Conservation (phyloP, 495 filamentous ascomycete genomes). For the Podospora appendiculata region DNA sequence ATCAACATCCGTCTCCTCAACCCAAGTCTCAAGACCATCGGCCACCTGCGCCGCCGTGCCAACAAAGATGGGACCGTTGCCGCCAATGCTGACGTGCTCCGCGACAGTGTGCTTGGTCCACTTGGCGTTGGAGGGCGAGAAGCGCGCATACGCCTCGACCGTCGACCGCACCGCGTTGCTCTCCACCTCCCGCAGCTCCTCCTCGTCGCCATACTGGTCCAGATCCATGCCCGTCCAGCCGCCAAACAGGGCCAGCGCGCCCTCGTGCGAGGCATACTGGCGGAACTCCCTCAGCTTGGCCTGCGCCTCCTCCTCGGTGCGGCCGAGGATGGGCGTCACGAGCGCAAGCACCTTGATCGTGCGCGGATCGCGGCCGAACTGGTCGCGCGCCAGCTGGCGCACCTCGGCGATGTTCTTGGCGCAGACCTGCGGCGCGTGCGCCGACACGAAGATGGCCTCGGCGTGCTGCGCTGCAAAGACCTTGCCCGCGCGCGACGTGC, state of each 20-base stretch:
- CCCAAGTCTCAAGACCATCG: slow-evolving; percentile 43
- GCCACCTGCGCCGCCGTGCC: slow-evolving; percentile 40
- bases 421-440: slow-evolving; percentile 38
- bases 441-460: slow-evolving; percentile 49
- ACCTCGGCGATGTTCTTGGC: slow-evolving; percentile 43
- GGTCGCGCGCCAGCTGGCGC: slow-evolving; percentile 30
- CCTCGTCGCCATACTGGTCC: slow-evolving; percentile 42
- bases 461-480: slow-evolving; percentile 57
- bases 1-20: slow-evolving; percentile 38
- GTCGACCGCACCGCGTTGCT: slow-evolving; percentile 50
- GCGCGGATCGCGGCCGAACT: slow-evolving; percentile 38
- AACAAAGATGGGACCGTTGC: slow-evolving; percentile 42
- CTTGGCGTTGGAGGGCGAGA: slow-evolving; percentile 36
- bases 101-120: slow-evolving; percentile 59
- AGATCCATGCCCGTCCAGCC: slow-evolving; percentile 58
- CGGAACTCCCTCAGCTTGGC: slow-evolving; percentile 42
- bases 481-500: slow-evolving; percentile 55
- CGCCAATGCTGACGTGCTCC: slow-evolving; percentile 51
- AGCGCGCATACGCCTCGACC: slow-evolving; percentile 32
- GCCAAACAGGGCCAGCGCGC: slow-evolving; percentile 50
- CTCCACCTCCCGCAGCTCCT: slow-evolving; percentile 52
- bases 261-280: slow-evolving; percentile 48
- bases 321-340: slow-evolving; percentile 40
- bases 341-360: slow-evolving; percentile 48
- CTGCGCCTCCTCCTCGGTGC: slow-evolving; percentile 45